Percentiles rank a stretch among this genome's conserved stretches.
Evolutionary conservation across 768 basidiomycete species (phyloP).

Genomic region (Cystofilobasidium macerans): DNA sequence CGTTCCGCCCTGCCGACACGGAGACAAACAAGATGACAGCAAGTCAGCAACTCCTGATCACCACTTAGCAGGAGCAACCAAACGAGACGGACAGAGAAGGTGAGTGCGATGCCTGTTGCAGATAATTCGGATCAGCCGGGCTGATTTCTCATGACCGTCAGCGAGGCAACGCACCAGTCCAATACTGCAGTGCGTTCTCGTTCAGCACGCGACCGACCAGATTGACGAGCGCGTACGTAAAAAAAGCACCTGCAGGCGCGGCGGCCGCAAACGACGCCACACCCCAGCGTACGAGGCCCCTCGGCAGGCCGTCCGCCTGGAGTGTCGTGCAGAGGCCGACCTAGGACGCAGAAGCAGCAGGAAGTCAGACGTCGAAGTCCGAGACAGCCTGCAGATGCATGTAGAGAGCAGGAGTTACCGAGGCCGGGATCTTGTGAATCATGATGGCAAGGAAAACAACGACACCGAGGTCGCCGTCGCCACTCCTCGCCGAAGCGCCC

Average conservation of each 20-base stretch:
- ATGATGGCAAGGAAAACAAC: conserved; percentile 83
- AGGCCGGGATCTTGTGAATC: conserved; percentile 61
- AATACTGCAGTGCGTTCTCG: conserved; percentile 38
- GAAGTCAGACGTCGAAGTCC: not conserved
- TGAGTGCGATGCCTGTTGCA: conserved; percentile 9
- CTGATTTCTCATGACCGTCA: too few species aligned
- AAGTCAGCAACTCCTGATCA: conserved; percentile 14
- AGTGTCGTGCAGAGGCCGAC: conserved; percentile 77
- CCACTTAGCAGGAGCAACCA: not conserved
- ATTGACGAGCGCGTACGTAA: conserved; percentile 60
- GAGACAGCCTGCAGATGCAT: not conserved
- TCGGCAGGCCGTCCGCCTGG: conserved; percentile 60
- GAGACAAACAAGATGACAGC: not conserved
- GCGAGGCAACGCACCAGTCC: conserved; percentile 61
- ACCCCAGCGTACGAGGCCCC: conserved; percentile 58
- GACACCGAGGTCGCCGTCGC: conserved; percentile 49
- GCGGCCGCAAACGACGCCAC: conserved; percentile 68
- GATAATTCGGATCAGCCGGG: not conserved
- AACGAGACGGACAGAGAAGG: conserved; percentile 56
- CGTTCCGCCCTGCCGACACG: conserved; percentile 60
- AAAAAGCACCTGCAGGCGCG: conserved; percentile 68
- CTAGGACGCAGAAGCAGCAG: not conserved
- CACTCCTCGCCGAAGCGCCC: conserved; percentile 49
- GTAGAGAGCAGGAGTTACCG: not conserved
- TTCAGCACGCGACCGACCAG: conserved; percentile 30